These are phyloP conservation scores for Cymbidium sinense DNA, from an alignment of 106 monocot genomes.

Conservation along the genomic window DNA sequence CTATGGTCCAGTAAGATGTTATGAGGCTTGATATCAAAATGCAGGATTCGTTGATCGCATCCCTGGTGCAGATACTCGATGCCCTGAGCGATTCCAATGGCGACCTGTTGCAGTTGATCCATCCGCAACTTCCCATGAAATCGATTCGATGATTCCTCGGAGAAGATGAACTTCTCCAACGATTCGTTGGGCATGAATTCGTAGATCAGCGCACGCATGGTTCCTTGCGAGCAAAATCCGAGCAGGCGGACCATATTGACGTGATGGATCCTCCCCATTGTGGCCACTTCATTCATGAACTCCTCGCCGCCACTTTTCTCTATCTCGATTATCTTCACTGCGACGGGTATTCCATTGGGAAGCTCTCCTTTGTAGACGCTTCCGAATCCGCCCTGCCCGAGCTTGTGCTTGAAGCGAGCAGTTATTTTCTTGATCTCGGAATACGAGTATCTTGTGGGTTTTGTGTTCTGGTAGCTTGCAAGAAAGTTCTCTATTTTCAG, in stretches of 20 bases:
- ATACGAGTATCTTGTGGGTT: constrained; percentile 31
- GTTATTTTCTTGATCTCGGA: constrained; percentile 34
- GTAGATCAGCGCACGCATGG: constrained; percentile 11
- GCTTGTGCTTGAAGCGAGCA: constrained; percentile 22
- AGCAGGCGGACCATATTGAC: constrained; percentile 11
- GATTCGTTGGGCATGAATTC: constrained; percentile 17
- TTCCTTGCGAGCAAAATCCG: constrained; percentile 14
- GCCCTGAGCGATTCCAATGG: constrained; percentile 10
- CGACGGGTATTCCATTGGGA: background rate
- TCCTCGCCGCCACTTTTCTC: background rate
- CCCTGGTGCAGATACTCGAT: constrained; percentile 15
- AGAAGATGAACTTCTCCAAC: constrained; percentile 15
- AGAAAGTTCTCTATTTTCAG: constrained; percentile 39
- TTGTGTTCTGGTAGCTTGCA: constrained; percentile 23
- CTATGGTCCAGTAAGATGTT: no score
- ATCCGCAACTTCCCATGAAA: constrained; percentile 20
- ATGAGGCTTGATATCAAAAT: constrained; percentile 4
- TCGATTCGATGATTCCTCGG: constrained; percentile 18
- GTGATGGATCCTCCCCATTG: constrained; percentile 14
- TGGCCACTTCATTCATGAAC: constrained; percentile 15
- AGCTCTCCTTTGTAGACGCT: constrained; percentile 12
- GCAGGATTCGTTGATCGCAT: constrained; percentile 10
- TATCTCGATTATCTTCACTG: constrained; percentile 7
- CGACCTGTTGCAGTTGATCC: constrained; percentile 14
- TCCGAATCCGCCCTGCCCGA: constrained; percentile 26